A percentile compares a stretch with the other conserved stretches of the same genome.
These are phyloP conservation scores for Cymbomonas tetramitiformis DNA, from an alignment of 139 green algal species.

Conservation along the genomic window DNA sequence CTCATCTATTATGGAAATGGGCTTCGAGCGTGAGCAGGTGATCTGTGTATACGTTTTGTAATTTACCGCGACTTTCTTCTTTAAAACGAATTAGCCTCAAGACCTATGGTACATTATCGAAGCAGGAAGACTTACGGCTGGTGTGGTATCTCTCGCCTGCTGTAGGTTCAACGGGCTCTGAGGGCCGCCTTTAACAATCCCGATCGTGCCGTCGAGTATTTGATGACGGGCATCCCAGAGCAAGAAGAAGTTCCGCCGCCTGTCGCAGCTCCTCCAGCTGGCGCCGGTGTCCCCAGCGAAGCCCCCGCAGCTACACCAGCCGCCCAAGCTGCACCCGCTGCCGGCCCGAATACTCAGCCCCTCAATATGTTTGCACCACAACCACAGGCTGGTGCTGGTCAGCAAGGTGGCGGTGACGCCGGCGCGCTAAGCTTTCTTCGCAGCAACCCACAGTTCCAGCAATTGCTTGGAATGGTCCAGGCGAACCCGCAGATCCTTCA, in stretches of 20 bases:
- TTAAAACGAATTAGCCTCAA: no score
- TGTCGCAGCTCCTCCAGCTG: constrained; percentile 10
- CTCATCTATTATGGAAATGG: constrained; percentile 79
- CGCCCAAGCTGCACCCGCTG: constrained; percentile 8
- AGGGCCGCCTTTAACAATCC: constrained; percentile 97
- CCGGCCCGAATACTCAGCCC: constrained; percentile 44
- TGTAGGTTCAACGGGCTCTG: no score
- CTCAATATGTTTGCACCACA: constrained; percentile 74
- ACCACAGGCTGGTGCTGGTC: constrained; percentile 4
- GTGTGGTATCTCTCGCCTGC: no score
- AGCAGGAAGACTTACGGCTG: no score
- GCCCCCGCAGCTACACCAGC: constrained; percentile 12
- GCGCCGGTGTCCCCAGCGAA: background rate
- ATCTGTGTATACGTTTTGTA: no score
- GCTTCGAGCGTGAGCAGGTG: constrained; percentile 48
- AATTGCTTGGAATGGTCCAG: constrained; percentile 69
- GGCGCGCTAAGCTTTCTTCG: constrained; percentile 62
- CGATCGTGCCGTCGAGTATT: constrained; percentile 94
- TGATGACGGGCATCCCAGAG: constrained; percentile 83
- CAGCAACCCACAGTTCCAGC: constrained; percentile 61
- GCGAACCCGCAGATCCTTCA: constrained; percentile 76
- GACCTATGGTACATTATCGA: no score
- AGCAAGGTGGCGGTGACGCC: constrained; percentile 17
- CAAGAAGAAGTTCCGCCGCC: constrained; percentile 5
- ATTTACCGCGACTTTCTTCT: no score